Conservation (phyloP, 352 stramenopile genomes). For the Pythium coloratum region DNA sequence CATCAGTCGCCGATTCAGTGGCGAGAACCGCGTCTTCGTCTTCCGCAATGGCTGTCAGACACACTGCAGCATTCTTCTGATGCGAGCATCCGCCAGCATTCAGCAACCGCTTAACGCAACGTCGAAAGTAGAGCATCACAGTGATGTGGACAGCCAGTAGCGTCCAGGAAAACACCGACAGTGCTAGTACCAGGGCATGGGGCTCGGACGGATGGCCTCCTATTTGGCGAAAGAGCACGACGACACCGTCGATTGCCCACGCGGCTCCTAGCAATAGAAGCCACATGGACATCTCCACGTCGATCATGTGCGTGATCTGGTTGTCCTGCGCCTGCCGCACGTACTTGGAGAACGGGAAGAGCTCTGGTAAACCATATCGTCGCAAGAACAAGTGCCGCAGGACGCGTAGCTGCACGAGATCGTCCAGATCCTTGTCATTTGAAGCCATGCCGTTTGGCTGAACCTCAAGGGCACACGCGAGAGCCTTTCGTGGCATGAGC, state of each 20-base stretch:
- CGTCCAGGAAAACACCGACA: conserved; percentile 23
- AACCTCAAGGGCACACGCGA: neutral
- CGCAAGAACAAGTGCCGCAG: conserved; percentile 24
- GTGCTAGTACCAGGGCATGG: conserved; percentile 11
- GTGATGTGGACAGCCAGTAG: conserved; percentile 37
- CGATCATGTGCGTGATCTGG: conserved; percentile 44
- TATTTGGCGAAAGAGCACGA: conserved; percentile 4
- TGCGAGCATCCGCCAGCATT: conserved; percentile 31
- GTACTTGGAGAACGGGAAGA: conserved; percentile 71
- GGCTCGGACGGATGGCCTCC: neutral
- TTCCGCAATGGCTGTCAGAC: conserved; percentile 24
- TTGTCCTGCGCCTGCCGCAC: conserved; percentile 43
- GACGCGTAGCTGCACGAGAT: conserved; percentile 17
- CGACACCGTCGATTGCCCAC: conserved; percentile 37
- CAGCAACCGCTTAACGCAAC: conserved; percentile 31
- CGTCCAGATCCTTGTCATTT: conserved; percentile 1
- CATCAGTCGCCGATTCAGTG: conserved; percentile 29
- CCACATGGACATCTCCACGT: conserved; percentile 31
- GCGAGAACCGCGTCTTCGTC: conserved; percentile 22
- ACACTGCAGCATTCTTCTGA: conserved; percentile 19
- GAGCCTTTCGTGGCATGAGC: neutral
- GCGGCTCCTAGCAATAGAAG: conserved; percentile 47
- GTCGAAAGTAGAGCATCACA: conserved; percentile 44
- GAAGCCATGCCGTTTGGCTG: neutral
- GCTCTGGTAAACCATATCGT: conserved; percentile 18